phyloP scores from a whole-genome alignment of 2,329 filamentous ascomycete genomes.

The Xylariaceae sp. region DNA sequence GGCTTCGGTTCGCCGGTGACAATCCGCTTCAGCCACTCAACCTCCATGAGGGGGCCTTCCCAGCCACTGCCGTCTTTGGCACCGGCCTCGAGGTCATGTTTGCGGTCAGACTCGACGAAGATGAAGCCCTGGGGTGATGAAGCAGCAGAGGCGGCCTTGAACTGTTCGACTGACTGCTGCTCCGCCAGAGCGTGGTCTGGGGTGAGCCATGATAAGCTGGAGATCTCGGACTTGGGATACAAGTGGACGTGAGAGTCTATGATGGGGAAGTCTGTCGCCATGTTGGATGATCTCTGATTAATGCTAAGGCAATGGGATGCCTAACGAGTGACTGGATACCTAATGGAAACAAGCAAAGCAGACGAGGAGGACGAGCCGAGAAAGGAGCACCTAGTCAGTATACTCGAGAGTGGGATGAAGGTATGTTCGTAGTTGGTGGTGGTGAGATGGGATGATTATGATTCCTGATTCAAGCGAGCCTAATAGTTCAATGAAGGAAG shows the following conservation, averaged over 20 bases:
- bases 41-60: constrained; percentile 63
- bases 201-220: constrained; percentile 64
- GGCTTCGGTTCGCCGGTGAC: constrained; percentile 52
- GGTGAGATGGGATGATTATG: no score
- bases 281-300: constrained; percentile 10
- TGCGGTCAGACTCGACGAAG: constrained; percentile 77
- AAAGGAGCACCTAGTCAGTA: neutral
- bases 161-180: constrained; percentile 61
- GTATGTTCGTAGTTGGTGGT: no score
- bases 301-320: neutral
- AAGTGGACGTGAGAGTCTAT: constrained; percentile 93
- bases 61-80: constrained; percentile 52
- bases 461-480: neutral
- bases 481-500: neutral
- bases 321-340: neutral
- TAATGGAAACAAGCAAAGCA: neutral
- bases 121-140: constrained; percentile 62
- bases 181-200: constrained; percentile 54
- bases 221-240: constrained; percentile 63
- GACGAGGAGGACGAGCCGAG: neutral
- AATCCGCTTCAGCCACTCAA: constrained; percentile 63
- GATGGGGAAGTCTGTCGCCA: constrained; percentile 48
- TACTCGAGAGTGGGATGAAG: no score
- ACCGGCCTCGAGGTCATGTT: constrained; percentile 49
- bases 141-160: constrained; percentile 42